Conservation (phyloP, 139 green algal species). For the Nannochloris sp. region DNA sequence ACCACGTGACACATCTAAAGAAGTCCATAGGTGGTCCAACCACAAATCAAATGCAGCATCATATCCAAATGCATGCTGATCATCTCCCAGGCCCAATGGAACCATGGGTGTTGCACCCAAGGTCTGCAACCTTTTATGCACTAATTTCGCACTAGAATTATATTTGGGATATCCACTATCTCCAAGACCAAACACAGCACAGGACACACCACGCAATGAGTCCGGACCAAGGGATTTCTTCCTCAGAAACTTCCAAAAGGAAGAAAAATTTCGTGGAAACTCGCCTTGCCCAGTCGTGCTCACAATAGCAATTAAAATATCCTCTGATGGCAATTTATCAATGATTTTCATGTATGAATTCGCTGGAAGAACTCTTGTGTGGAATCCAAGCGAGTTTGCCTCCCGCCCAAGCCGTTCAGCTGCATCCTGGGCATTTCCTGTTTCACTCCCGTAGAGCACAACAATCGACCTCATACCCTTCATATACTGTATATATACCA, state of each 20-base stretch:
- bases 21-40: constrained; percentile 65
- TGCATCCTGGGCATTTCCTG: constrained; percentile 87
- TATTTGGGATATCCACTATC: constrained; percentile 86
- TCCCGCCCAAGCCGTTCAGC: constrained; percentile 78
- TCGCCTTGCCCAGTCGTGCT: constrained; percentile 88
- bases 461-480: constrained; percentile 32
- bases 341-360: constrained; percentile 52
- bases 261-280: constrained; percentile 72
- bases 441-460: constrained; percentile 80
- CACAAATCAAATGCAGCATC: constrained; percentile 83
- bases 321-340: constrained; percentile 43
- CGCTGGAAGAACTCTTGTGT: constrained; percentile 47
- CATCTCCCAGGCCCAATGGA: constrained; percentile 74
- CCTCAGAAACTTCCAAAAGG: constrained; percentile 86
- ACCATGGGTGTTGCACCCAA: constrained; percentile 51
- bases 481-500: background rate
- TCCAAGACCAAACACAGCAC: constrained; percentile 89
- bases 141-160: constrained; percentile 87
- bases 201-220: constrained; percentile 40
- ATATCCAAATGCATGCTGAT: constrained; percentile 73
- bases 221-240: constrained; percentile 63
- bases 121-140: constrained; percentile 67
- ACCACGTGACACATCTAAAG: constrained; percentile 17
- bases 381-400: constrained; percentile 37
- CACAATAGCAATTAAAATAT: constrained; percentile 56